phyloP scores from a whole-genome alignment of 2,329 filamentous ascomycete species.

The Chalaropsis thielavioides region DNA sequence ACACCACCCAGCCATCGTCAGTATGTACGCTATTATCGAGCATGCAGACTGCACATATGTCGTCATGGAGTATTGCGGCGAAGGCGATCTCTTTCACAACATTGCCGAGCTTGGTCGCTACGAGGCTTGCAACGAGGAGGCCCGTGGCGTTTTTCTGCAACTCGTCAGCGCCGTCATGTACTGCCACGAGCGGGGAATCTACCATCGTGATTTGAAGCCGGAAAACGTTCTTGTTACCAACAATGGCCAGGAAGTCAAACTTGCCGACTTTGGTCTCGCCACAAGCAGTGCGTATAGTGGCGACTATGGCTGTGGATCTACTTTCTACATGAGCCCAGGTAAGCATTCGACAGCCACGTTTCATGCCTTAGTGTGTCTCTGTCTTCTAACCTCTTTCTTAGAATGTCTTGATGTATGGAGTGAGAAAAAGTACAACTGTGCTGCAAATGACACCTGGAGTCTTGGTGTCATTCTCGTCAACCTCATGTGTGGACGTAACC shows the following conservation, averaged over 20 bases:
- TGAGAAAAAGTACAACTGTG: conserved; percentile 70
- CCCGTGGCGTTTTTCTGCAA: conserved; percentile 80
- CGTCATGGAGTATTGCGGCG: conserved; percentile 90
- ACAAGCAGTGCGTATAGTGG: conserved; percentile 71
- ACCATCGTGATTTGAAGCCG: conserved; percentile 93
- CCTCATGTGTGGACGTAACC: conserved; percentile 92
- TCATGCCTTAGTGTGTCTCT: conserved; percentile 19
- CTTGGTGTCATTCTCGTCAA: conserved; percentile 97
- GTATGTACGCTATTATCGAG: conserved; percentile 85
- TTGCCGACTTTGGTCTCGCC: conserved; percentile 93
- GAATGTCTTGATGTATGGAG: conserved; percentile 76
- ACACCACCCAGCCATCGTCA: conserved; percentile 83
- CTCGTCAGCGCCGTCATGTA: conserved; percentile 92
- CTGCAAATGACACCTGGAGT: conserved; percentile 94
- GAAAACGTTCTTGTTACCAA: conserved; percentile 94
- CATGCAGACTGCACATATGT: conserved; percentile 87
- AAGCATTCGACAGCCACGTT: conserved; percentile 27
- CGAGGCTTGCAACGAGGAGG: conserved; percentile 78
- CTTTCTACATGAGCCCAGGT: conserved; percentile 99
- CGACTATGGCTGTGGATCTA: conserved; percentile 95
- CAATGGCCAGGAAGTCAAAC: conserved; percentile 76
- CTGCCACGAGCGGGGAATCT: conserved; percentile 87
- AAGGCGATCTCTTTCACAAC: conserved; percentile 92
- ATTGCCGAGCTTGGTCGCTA: conserved; percentile 93
- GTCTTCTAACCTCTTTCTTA: conserved; percentile 29